These are phyloP conservation scores for Solanum raphanifolium DNA, from an alignment of 257 asterid species.

Conservation along the genomic window DNA sequence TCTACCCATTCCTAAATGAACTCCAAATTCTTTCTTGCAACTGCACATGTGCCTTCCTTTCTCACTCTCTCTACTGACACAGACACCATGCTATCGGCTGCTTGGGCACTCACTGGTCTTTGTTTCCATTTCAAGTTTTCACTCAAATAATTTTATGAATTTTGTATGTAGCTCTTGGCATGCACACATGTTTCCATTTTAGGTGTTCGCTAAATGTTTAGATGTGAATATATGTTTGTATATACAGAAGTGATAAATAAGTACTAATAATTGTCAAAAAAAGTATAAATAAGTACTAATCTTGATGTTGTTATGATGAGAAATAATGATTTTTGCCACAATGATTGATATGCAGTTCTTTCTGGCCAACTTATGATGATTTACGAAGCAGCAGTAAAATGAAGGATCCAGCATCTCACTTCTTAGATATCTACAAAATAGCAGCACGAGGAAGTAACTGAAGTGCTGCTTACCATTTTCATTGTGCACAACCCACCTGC, in stretches of 20 bases:
- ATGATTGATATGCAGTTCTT: neutral
- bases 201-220: neutral
- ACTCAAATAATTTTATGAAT: neutral
- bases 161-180: neutral
- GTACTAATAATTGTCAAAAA: neutral
- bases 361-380: neutral
- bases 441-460: neutral
- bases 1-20: neutral
- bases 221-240: neutral
- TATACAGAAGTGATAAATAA: neutral
- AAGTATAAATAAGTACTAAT: neutral
- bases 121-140: neutral
- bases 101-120: neutral
- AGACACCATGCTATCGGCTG: neutral
- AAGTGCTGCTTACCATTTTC: neutral
- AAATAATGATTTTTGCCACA: neutral
- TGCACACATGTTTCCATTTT: neutral
- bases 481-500: neutral
- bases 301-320: neutral
- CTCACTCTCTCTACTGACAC: neutral
- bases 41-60: neutral
- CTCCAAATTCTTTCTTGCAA: neutral
- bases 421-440: neutral
- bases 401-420: neutral
- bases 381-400: neutral